Evolutionary conservation across 106 monocot genomes (phyloP).

Genomic region (Dioscorea alata): DNA sequence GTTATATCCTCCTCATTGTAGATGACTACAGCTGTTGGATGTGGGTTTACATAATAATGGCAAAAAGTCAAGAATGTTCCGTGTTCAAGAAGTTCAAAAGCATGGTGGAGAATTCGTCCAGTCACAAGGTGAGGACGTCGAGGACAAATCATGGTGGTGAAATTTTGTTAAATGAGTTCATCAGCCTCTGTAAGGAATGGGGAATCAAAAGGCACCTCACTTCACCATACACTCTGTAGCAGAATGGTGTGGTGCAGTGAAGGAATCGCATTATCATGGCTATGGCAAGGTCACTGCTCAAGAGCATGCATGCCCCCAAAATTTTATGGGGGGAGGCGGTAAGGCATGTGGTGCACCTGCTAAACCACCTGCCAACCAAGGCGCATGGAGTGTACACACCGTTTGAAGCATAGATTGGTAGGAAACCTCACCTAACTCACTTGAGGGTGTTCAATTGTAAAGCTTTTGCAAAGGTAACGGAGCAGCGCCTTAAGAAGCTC

Average conservation of each 20-base stretch:
- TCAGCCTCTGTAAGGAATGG: not conserved
- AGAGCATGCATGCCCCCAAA: not conserved
- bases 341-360: not conserved
- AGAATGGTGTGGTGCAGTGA: slow-evolving; percentile 3
- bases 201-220: slow-evolving; percentile 11
- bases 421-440: slow-evolving; percentile 5
- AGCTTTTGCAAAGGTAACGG: not conserved
- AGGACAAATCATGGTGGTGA: not conserved
- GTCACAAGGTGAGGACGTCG: not conserved
- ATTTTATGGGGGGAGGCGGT: slow-evolving; percentile 23
- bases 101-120: not conserved
- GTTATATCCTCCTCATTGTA: not conserved
- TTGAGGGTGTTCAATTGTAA: slow-evolving; percentile 10
- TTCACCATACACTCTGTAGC: too few relatives aligned
- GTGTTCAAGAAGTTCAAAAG: slow-evolving; percentile 2
- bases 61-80: not conserved
- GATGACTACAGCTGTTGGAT: slow-evolving; percentile 17
- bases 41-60: slow-evolving; percentile 1
- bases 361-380: slow-evolving; percentile 15
- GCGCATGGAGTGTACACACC: not conserved
- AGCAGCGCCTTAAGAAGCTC: not conserved
- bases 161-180: slow-evolving; percentile 5
- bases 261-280: slow-evolving; percentile 11
- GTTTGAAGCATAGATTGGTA: slow-evolving; percentile 9
- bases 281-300: slow-evolving; percentile 10